A percentile compares a stretch with the other conserved stretches of the same genome.
phyloP scores from a whole-genome alignment of 73 alveolate genomes.

The Paramecium tetraurelia region DNA sequence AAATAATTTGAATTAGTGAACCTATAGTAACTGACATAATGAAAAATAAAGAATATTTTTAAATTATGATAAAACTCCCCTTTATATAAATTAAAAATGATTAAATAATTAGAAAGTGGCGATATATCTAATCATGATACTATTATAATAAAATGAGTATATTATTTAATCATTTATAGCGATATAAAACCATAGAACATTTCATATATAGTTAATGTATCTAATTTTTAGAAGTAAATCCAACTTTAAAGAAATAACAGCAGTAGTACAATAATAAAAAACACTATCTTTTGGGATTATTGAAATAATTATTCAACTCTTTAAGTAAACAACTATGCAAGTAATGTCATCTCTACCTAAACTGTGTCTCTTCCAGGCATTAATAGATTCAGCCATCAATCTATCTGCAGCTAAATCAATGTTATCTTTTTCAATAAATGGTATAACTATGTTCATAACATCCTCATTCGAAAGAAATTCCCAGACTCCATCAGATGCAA shows the following conservation, averaged over 20 bases:
- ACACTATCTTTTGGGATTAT: neutral
- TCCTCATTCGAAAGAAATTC: constrained; percentile 85
- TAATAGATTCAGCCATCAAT: constrained; percentile 8
- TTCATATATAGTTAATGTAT: constrained; percentile 22
- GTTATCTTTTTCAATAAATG: constrained; percentile 39
- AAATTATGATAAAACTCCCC: no score
- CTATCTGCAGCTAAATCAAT: constrained; percentile 42
- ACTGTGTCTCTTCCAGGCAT: constrained; percentile 62
- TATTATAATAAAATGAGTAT: no score
- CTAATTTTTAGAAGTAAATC: neutral
- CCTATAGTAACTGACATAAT: no score
- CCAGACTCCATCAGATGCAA: constrained; percentile 85
- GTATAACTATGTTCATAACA: neutral
- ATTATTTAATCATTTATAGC: constrained; percentile 81
- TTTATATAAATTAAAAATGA: no score
- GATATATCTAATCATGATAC: no score
- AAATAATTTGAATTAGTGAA: no score
- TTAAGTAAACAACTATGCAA: constrained; percentile 47
- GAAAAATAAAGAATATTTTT: no score
- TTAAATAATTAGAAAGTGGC: no score
- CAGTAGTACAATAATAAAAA: neutral
- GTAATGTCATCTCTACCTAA: constrained; percentile 63
- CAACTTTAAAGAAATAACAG: no score
- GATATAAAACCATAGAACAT: constrained; percentile 96
- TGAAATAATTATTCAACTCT: constrained; percentile 11